Percentiles rank a stretch among this genome's conserved stretches.
phyloP scores from a whole-genome alignment of 2,329 filamentous ascomycete species.

The Talaromyces pinophilus region DNA sequence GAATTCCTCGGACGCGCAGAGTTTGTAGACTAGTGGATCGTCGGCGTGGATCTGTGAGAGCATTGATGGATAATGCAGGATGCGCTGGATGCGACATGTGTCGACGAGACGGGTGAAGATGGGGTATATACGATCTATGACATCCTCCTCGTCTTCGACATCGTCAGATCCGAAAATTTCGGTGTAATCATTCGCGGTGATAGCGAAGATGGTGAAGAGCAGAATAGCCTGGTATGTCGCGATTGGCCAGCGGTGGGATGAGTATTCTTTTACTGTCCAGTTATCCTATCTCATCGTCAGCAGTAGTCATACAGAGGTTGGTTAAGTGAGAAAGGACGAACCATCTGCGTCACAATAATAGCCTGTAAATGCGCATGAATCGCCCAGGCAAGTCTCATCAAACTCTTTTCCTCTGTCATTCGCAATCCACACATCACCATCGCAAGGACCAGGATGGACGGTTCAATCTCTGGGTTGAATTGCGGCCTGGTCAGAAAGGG shows the following conservation, averaged over 20 bases:
- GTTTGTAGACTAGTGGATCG: conserved; percentile 26
- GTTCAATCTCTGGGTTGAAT: conserved; percentile 29
- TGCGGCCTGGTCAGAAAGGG: conserved; percentile 32
- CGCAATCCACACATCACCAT: conserved; percentile 34
- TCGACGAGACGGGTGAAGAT: conserved; percentile 30
- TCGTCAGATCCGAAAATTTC: not conserved
- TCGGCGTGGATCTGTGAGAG: conserved; percentile 24
- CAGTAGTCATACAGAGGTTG: not conserved
- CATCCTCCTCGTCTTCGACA: not conserved
- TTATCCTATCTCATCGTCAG: conserved; percentile 1
- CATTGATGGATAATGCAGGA: conserved; percentile 36
- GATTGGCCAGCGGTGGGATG: conserved; percentile 32
- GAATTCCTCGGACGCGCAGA: conserved; percentile 33
- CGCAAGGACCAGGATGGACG: conserved; percentile 33
- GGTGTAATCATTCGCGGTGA: conserved; percentile 15
- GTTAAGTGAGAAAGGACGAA: conserved; percentile 14
- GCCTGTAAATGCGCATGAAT: conserved; percentile 29
- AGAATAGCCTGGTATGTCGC: conserved; percentile 37
- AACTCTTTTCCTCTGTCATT: conserved; percentile 25
- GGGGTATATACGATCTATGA: conserved; percentile 17
- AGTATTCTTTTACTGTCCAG: conserved; percentile 14
- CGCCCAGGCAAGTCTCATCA: conserved; percentile 29
- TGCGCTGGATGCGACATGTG: conserved; percentile 32
- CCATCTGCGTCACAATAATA: conserved; percentile 32
- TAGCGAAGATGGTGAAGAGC: conserved; percentile 34